A percentile compares a stretch with the other conserved stretches of the same genome.
These are phyloP conservation scores for Pythium aquatile DNA, from an alignment of 352 stramenopile genomes.

Conservation along the genomic window DNA sequence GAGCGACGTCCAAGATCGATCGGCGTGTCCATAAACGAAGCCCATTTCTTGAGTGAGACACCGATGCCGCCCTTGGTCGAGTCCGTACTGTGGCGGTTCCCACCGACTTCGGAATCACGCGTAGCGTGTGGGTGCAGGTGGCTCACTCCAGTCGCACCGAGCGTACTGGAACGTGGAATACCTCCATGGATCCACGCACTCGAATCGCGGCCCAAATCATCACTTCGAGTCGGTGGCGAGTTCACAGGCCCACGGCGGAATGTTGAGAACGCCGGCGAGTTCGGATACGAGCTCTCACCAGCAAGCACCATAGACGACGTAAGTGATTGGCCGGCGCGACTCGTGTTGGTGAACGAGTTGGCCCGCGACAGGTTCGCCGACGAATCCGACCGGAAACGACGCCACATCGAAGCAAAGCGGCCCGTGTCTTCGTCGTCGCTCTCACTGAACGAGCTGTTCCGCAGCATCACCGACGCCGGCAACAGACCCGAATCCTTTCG, in stretches of 20 bases:
- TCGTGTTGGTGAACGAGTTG: conserved; percentile 59
- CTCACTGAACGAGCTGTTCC: conserved; percentile 56
- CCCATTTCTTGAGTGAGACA: conserved; percentile 71
- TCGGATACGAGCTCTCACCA: conserved; percentile 59
- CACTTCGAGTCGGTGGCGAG: conserved; percentile 24
- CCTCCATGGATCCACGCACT: conserved; percentile 15
- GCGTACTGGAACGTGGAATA: conserved; percentile 16
- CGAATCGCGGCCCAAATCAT: conserved; percentile 15
- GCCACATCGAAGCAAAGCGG: conserved; percentile 68
- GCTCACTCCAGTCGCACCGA: not conserved
- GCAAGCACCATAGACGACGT: conserved; percentile 41
- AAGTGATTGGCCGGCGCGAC: conserved; percentile 34
- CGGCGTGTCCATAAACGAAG: conserved; percentile 59
- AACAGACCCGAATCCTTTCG: conserved; percentile 56
- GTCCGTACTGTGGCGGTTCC: conserved; percentile 41
- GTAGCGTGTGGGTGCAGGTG: conserved; percentile 14
- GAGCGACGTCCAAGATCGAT: conserved; percentile 73
- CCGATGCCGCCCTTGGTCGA: conserved; percentile 47
- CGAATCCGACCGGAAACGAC: conserved; percentile 41
- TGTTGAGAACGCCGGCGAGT: conserved; percentile 53
- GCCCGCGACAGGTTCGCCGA: conserved; percentile 63
- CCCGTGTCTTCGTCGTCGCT: conserved; percentile 72
- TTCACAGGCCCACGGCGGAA: conserved; percentile 55
- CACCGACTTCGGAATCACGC: conserved; percentile 19
- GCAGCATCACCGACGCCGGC: conserved; percentile 30